Evolutionary conservation across 305 asterid species (phyloP), one percentile per base, ranked within the genome.

Genomic region (Fraxinus dipetala): DNA sequence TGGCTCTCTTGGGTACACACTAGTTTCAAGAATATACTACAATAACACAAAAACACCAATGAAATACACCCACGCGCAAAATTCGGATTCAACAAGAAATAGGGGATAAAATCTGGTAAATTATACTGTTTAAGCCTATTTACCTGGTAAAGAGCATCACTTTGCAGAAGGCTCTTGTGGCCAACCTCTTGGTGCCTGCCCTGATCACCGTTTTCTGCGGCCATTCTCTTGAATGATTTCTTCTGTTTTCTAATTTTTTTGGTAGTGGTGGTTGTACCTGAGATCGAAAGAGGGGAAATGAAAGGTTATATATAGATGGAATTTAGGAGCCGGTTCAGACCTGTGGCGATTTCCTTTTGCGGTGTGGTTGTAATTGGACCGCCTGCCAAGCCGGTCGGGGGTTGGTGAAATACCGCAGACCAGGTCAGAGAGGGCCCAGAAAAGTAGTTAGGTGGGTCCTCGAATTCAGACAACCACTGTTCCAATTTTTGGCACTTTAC

Each of bases 61-160:
- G 7, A 51, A 16, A 14, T 5, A n/a, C 61, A 3, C 61, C 61
- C 6, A 51, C 20, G 5, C 7, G 22, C 22, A 14, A 51, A 14
- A 16, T 14, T 51, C 11, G 7, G 14, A 72, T 1, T 45, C 73
- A 11, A 48, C 22, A 26, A 75, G 40, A 54, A 1, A 75, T 10
- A 34, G 6, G 36, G 34, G 36, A 31, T 31, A 31, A 32, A 8
- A 80, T 11, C 54, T 48, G 13, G 6, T 2, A 13, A 18, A 3
- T 85, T 14, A 48, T 16, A 51, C 11, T 43, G 16, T 43, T 43
- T 43, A 10, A 43, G n/a, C 54, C 54, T 43, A 54, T 54, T 22
- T 54, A 88, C 90, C 89, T 88, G 88, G 75, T 83, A 88, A 63
- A 88, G 89, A 31, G 85, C 91, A 85, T 88, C 90, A 67, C 90